These are phyloP conservation scores for Backusella psychrophila DNA, from an alignment of 192 early-diverging fungal species.

Conservation along the genomic window DNA sequence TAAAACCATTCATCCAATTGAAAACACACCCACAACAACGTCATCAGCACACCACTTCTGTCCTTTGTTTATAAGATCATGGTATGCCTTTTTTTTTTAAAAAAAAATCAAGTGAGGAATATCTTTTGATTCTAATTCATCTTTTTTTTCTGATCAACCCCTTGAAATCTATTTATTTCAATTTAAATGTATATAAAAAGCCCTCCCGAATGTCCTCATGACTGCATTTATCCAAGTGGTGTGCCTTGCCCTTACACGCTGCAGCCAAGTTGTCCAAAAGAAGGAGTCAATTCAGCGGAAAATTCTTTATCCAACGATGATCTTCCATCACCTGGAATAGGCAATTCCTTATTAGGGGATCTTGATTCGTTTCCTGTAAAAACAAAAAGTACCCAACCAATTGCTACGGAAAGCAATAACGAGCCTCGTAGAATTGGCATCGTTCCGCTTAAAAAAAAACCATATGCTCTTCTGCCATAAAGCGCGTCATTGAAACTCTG, in stretches of 20 bases:
- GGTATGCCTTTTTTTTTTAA: not conserved
- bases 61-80: not conserved
- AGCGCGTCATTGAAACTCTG: too few species aligned
- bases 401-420: not conserved
- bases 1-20: not conserved
- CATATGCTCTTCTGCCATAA: too few species aligned
- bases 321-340: not conserved
- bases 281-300: not conserved
- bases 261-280: not conserved
- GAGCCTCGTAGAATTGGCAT: not conserved
- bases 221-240: not conserved
- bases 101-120: not conserved
- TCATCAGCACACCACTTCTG: not conserved
- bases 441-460: not conserved
- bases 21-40: not conserved
- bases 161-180: not conserved
- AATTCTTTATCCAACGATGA: not conserved
- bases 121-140: not conserved
- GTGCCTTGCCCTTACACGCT: slow-evolving; percentile 1
- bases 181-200: not conserved
- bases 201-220: slow-evolving; percentile 3
- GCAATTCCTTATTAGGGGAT: not conserved
- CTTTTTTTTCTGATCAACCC: not conserved
- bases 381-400: not conserved
- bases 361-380: not conserved